Evolutionary conservation across 805 yeast genomes (phyloP), one percentile per base, ranked within the genome.

Genomic region (Pichia exigua): DNA sequence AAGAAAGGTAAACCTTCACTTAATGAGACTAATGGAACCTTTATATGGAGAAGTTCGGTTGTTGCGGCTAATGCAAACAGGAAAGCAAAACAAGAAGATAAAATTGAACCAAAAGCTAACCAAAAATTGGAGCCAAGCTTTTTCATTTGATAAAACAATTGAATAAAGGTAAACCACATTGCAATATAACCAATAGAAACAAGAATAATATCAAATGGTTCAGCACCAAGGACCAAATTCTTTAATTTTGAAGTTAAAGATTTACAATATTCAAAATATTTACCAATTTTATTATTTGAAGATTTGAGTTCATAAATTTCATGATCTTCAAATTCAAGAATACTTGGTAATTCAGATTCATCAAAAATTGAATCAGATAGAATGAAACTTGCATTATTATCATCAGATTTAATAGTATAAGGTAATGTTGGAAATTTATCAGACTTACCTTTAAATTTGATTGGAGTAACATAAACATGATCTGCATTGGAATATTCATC

Each of bases 1-100:
- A 92, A 77, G 68, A 92, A 92, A 22, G 99, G 99, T 45, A 92
- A 70, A 35, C 97, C 97, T 70, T 92, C 97, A 52, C 90, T 79
- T 57, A 92, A 73, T 50, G 87, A 81, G 50, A 87, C 72, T 50
- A 88, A 73, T 10, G 95, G 82, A 32, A 92, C 83, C 47, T 77
- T 77, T 45, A 79, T 70, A 38, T 79, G 77, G 46, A 86, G 69
- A 30, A 79, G 61, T 51, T 76, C 74, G 35, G 80, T 77, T 10
- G 87, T 75, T 47, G 84, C 71, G 54, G 79, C 81, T 45, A 86
- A 73, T 2, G 97, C 96, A 58, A 87, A 79, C 52, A 89, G 71
- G 61, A 94, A 85, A 2, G 96, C 95, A 69, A 87, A 85, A 24
- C 84, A 78, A 3, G 96, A 86, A 13, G 92, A 82, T 28, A 85